Conservation (phyloP, 2,329 filamentous ascomycete species). For the Aspergillus spinulosporus region DNA sequence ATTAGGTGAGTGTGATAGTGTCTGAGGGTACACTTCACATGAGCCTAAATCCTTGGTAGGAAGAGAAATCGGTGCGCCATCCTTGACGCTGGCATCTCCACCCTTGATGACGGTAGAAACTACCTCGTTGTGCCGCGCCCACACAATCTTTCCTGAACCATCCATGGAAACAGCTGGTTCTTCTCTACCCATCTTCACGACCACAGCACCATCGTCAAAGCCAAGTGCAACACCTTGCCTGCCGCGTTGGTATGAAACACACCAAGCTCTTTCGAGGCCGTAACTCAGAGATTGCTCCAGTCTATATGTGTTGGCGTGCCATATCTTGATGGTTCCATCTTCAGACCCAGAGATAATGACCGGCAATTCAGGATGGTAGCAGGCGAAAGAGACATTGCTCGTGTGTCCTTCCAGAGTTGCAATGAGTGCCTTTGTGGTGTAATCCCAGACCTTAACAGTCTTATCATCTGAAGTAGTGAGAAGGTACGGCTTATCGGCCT, state of each 20-base stretch:
- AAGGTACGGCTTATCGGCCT: constrained; percentile 75
- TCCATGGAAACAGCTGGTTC: constrained; percentile 99
- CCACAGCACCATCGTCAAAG: constrained; percentile 96
- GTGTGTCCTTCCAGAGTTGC: constrained; percentile 96
- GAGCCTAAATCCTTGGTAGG: constrained; percentile 93
- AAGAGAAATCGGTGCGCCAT: constrained; percentile 80
- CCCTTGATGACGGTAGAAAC: constrained; percentile 94
- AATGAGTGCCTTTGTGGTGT: constrained; percentile 96
- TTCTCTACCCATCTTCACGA: constrained; percentile 95
- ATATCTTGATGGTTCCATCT: constrained; percentile 95
- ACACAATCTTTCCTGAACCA: constrained; percentile 89
- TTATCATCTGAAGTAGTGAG: constrained; percentile 95
- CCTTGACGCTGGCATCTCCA: constrained; percentile 78
- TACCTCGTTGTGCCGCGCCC: constrained; percentile 93
- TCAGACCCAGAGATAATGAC: constrained; percentile 98
- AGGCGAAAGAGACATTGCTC: constrained; percentile 96
- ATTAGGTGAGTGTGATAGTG: constrained; percentile 92
- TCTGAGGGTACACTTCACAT: constrained; percentile 95
- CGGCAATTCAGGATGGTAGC: constrained; percentile 94
- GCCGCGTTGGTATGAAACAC: constrained; percentile 91
- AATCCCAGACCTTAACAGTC: constrained; percentile 98
- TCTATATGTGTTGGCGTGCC: constrained; percentile 97
- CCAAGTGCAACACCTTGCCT: constrained; percentile 93
- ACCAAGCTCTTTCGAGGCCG: constrained; percentile 94
- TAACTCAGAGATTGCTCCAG: constrained; percentile 96